Base-by-base conservation (phyloP, 306 rosid genomes). In the Canavalia gladiata region DNA sequence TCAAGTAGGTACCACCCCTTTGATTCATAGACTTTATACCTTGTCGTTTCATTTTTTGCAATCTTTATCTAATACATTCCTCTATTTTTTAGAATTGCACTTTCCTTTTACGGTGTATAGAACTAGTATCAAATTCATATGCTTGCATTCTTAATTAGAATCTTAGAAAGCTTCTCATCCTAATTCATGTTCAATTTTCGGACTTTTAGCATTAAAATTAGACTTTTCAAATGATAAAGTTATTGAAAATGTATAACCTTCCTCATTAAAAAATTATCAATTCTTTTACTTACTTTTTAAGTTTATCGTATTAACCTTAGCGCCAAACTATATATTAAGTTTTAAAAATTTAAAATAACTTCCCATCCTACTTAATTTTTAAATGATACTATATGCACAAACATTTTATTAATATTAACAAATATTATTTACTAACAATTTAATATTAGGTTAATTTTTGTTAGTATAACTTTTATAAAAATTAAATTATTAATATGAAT, bases 1-100 rank as follows among this genome's bases (percentile, higher is more conserved):
- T 68, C 76, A 82, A 51, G 56, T 58, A 68, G 62, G 42, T 81
- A 12, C 66, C 12, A 51, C 58, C 68, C 78, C 30, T 76, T 13
- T 42, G 28, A 69, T 75, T 49, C 28, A 4, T n/a, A 33, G 69
- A 63, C 75, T 57, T 52, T 4, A 39, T 1, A 5, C 33, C 33
- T 18, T 11, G 54, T 50, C 11, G 1, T 56, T 47, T 47, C 25
- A 3, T 6, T 7, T 45, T 18, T 45, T 57, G 55, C 35, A 72
- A 35, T 34, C 56, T 41, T 29, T 2, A 51, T 71, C 3, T 4
- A 9, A 54, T 18, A 18, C 25, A 18, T 18, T 18, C 25, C 25
- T 18, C 25, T 18, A 18, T 18, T 2, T 50, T 72, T 35, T 34
- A 72, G 4, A 5, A 2, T 54, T n/a, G 37, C 3, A 35, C 25